Evolutionary conservation across 169 alveolate species (phyloP).

Genomic region (Plasmodium berghei): DNA sequence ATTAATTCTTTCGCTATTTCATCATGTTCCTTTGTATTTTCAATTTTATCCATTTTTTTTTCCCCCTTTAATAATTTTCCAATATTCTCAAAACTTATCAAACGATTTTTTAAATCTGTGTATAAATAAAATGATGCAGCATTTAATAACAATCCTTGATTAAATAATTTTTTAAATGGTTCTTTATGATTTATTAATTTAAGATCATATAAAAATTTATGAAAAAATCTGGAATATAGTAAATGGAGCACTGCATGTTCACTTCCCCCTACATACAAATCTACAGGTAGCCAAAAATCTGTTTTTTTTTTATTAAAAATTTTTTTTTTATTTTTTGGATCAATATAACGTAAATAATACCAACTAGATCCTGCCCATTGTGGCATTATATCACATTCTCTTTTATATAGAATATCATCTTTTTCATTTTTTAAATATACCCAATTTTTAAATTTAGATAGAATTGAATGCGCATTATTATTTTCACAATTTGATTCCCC

Average conservation of each 20-base stretch:
- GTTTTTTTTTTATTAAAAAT: slow-evolving; percentile 77
- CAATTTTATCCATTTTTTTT: too few species aligned
- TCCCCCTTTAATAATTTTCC: not conserved
- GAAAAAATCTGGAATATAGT: slow-evolving; percentile 93
- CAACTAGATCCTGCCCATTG: slow-evolving; percentile 96
- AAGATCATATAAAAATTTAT: slow-evolving; percentile 89
- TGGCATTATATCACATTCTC: slow-evolving; percentile 93
- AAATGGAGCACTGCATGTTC: slow-evolving; percentile 95
- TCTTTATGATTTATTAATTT: slow-evolving; percentile 85
- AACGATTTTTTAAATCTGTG: slow-evolving; percentile 29
- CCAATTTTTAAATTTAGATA: slow-evolving; percentile 71
- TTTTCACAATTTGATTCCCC: too few species aligned
- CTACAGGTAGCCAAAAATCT: slow-evolving; percentile 93
- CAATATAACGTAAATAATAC: slow-evolving; percentile 92
- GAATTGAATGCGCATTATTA: slow-evolving; percentile 14
- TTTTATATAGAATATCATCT: slow-evolving; percentile 22
- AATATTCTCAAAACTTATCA: slow-evolving; percentile 20
- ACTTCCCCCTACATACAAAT: slow-evolving; percentile 94
- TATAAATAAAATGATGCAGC: slow-evolving; percentile 75
- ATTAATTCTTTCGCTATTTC: not conserved
- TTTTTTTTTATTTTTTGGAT: slow-evolving; percentile 81
- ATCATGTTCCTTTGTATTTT: not conserved
- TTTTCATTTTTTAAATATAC: slow-evolving; percentile 76
- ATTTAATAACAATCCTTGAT: slow-evolving; percentile 91
- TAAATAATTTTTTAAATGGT: slow-evolving; percentile 90